These are phyloP conservation scores for Oldenlandia corymbosa DNA, from an alignment of 257 asterid species.

Conservation along the genomic window DNA sequence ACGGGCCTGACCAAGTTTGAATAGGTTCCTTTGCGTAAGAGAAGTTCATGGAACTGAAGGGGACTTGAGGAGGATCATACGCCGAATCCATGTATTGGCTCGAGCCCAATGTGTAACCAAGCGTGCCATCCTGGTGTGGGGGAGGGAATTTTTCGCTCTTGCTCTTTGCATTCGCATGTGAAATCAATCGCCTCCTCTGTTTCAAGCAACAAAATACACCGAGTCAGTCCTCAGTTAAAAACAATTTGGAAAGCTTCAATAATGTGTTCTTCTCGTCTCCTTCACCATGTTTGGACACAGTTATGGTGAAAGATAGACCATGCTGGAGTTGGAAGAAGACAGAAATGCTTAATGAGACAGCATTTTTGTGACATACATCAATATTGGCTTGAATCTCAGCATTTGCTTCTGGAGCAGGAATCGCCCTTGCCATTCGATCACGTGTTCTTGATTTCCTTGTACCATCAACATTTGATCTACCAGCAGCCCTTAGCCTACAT, in stretches of 20 bases:
- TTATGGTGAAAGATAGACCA: background rate
- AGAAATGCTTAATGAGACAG: background rate
- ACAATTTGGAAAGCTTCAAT: background rate
- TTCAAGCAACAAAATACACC: constrained; percentile 10
- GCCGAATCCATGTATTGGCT: constrained; percentile 52
- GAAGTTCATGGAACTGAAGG: constrained; percentile 70
- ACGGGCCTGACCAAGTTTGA: constrained; percentile 83
- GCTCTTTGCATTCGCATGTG: constrained; percentile 82
- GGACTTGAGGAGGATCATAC: constrained; percentile 59
- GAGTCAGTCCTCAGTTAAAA: constrained; percentile 1
- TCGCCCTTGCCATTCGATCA: constrained; percentile 50
- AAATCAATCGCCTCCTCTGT: constrained; percentile 69
- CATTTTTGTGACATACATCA: constrained; percentile 46
- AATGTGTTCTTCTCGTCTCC: too few species aligned
- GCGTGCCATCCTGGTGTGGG: constrained; percentile 80
- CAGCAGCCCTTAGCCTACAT: constrained; percentile 58
- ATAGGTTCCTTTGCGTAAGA: constrained; percentile 71
- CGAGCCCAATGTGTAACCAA: constrained; percentile 55
- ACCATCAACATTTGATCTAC: constrained; percentile 54
- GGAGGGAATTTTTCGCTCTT: constrained; percentile 89
- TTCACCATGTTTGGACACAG: background rate
- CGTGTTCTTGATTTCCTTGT: constrained; percentile 60
- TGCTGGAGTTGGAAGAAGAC: background rate
- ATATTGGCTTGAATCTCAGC: constrained; percentile 81
- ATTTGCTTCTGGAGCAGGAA: constrained; percentile 82